phyloP scores from a whole-genome alignment of 257 asterid species.

The Solanum pennellii region DNA sequence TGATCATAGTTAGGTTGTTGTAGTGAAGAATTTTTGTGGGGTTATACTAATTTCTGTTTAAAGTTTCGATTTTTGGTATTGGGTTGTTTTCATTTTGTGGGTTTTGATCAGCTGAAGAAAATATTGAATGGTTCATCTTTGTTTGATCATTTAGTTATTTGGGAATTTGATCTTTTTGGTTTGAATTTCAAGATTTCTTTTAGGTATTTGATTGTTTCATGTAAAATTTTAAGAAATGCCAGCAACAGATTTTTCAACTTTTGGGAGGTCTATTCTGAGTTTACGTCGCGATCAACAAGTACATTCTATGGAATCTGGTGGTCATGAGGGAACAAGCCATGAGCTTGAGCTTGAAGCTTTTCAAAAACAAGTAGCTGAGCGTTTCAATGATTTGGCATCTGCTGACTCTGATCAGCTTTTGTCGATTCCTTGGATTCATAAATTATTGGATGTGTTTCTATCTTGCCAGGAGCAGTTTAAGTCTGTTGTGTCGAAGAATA shows the following conservation, averaged over 20 bases:
- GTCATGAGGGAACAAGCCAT: slow-evolving; percentile 14
- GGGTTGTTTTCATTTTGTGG: background rate
- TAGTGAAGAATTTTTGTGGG: background rate
- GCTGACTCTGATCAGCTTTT: slow-evolving; percentile 36
- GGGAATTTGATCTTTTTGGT: background rate
- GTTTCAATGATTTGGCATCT: slow-evolving; percentile 26
- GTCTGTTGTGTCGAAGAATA: slow-evolving; percentile 25
- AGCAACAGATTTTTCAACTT: slow-evolving; percentile 1
- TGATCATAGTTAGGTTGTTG: background rate
- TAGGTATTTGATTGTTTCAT: background rate
- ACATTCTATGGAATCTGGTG: slow-evolving; percentile 34
- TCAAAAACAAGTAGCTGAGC: slow-evolving; percentile 41
- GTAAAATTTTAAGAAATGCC: slow-evolving; percentile 1
- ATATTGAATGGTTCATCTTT: background rate
- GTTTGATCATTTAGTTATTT: background rate
- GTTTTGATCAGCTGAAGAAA: background rate
- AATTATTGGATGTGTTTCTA: slow-evolving; percentile 41
- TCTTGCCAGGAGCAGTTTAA: slow-evolving; percentile 58
- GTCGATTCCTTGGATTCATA: slow-evolving; percentile 49
- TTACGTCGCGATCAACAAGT: slow-evolving; percentile 39
- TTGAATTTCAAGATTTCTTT: background rate
- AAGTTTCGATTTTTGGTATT: background rate
- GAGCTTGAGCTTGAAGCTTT: slow-evolving; percentile 41
- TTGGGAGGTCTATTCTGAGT: slow-evolving; percentile 30
- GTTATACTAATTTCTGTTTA: background rate